A percentile compares a stretch with the other conserved stretches of the same genome.
These are phyloP conservation scores for Termitomyces sp. DNA, from an alignment of 768 basidiomycete species.

Conservation along the genomic window DNA sequence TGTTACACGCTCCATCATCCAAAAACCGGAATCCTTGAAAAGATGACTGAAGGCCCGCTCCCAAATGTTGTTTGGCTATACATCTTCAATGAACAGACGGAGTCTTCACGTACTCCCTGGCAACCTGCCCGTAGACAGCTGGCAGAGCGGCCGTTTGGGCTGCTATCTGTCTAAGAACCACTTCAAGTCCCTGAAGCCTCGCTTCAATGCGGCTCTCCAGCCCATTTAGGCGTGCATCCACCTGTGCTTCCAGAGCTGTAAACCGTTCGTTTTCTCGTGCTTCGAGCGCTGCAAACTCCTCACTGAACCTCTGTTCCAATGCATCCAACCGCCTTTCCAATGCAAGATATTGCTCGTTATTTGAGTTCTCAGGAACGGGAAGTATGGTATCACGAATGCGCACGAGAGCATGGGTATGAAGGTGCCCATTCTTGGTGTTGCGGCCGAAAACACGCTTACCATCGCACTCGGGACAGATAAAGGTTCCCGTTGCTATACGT, in stretches of 20 bases:
- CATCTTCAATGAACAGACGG: constrained; percentile 1
- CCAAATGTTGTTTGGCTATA: too few species aligned
- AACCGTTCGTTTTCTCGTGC: constrained; percentile 21
- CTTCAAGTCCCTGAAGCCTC: constrained; percentile 16
- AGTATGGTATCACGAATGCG: constrained; percentile 19
- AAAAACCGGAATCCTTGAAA: neutral
- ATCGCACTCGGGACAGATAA: constrained; percentile 28
- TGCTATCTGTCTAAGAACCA: constrained; percentile 17
- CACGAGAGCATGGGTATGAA: constrained; percentile 21
- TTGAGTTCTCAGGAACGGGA: constrained; percentile 13
- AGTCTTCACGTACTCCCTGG: constrained; percentile 12
- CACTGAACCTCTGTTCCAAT: constrained; percentile 22
- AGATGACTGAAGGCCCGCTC: too few species aligned
- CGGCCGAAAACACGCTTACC: constrained; percentile 7
- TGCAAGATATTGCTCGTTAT: constrained; percentile 20
- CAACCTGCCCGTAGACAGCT: constrained; percentile 22
- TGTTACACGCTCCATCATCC: neutral
- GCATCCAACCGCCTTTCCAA: constrained; percentile 24
- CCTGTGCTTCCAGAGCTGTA: constrained; percentile 19
- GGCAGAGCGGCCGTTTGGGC: constrained; percentile 22
- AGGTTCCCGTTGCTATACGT: constrained; percentile 24
- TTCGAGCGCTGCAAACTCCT: constrained; percentile 20
- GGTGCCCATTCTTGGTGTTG: constrained; percentile 4
- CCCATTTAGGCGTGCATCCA: constrained; percentile 11
- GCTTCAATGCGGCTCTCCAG: constrained; percentile 9